Base-by-base conservation (phyloP, 1,284 basidiomycete species). In the Rhodotorula sp. region DNA sequence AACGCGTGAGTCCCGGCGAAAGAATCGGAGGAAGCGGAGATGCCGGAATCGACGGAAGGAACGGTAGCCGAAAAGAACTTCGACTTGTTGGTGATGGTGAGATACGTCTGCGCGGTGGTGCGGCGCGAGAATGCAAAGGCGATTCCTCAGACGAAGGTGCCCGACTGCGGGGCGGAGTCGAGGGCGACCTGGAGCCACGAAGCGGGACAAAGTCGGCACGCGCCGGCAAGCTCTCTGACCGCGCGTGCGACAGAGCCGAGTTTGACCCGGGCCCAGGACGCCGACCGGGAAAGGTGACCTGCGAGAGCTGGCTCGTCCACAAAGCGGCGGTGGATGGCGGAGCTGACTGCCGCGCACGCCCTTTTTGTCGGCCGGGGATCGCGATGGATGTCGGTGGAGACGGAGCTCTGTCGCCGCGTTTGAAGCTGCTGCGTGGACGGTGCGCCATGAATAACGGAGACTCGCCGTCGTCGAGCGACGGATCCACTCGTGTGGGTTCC, bases 21-120 rank as follows among this genome's bases (percentile, higher is more conserved):
- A 64, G 54, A 26, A 64, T 44, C 15, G 58, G 62, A 4, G 69
- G 69, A 15, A 70, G 59, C 7, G 69, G 69, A 1, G 69, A 70
- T 0, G 66, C 69, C 24, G 69, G 66, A 7, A 70, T 70, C 2
- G 69, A 64, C 18, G 69, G 69, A 1, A 70, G 66, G 59, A 70
- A 70, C 4, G 69, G 62, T 1, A 70, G 66, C 7, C 65, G 58
- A 15, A 70, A 37, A 15, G 69, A 61, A 29, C 57, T 29, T 15
- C 69, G 65, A 42, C 64, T 51, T 5, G 62, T 44, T 2, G 65
- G 45, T 14, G 69, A 45, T 4, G 65, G 53, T 1, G 58, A 53
- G 15, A 53, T n/a, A 17, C 56, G 59, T 18, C 20, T 26, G 7
- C 51, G 61, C 17, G 49, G 61, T 1, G 61, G n/a, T 20, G 60